These are phyloP conservation scores for Clonostachys solani DNA, from an alignment of 2,329 filamentous ascomycete species.

Conservation along the genomic window DNA sequence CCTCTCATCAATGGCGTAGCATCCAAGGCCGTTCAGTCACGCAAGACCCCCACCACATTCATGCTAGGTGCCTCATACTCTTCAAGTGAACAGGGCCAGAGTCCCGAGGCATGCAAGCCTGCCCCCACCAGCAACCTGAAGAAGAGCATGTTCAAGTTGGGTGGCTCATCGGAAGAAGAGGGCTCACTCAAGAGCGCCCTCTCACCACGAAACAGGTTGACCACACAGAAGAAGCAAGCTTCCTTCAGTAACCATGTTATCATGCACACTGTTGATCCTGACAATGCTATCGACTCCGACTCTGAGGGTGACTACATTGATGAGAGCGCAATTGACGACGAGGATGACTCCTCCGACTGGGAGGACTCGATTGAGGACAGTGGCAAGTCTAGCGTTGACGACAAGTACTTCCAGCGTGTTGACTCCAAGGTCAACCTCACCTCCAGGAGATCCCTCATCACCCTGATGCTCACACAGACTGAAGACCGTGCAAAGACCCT, in stretches of 20 bases:
- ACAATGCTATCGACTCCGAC: constrained; percentile 51
- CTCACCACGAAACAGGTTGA: constrained; percentile 35
- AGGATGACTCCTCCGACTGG: constrained; percentile 59
- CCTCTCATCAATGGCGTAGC: constrained; percentile 49
- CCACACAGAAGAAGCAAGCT: constrained; percentile 65
- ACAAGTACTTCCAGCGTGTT: constrained; percentile 84
- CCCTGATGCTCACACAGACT: constrained; percentile 75
- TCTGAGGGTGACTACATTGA: constrained; percentile 68
- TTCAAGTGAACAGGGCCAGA: constrained; percentile 54
- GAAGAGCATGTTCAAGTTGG: constrained; percentile 45
- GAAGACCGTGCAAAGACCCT: constrained; percentile 65
- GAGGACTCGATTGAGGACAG: constrained; percentile 74
- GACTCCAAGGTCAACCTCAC: constrained; percentile 82
- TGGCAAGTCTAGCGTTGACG: constrained; percentile 76
- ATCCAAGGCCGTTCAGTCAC: constrained; percentile 65
- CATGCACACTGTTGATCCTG: constrained; percentile 58
- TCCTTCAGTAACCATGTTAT: constrained; percentile 77
- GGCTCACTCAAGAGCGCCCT: constrained; percentile 63
- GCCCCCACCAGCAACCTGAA: constrained; percentile 19
- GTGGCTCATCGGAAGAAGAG: constrained; percentile 68
- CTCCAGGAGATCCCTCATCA: constrained; percentile 84
- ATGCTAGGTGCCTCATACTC: constrained; percentile 78
- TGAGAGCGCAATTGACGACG: constrained; percentile 77
- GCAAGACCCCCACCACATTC: constrained; percentile 59
- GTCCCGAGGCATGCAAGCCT: constrained; percentile 36